Evolutionary conservation across 495 filamentous ascomycete species (phyloP).

Genomic region (Tricharina praecox): DNA sequence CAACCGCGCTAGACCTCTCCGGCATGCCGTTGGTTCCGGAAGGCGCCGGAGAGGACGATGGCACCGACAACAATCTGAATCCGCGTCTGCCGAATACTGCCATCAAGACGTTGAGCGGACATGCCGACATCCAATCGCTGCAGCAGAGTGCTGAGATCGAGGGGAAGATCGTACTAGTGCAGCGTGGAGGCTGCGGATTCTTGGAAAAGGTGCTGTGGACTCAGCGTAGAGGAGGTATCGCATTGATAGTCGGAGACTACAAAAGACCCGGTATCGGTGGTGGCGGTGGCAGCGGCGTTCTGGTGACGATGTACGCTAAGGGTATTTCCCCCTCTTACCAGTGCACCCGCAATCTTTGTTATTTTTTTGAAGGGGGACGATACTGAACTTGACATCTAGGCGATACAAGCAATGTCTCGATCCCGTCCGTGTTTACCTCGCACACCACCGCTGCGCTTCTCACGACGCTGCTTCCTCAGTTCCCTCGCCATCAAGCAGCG

Average conservation of each 20-base stretch:
- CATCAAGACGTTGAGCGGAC: slow-evolving; percentile 21
- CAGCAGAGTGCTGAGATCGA: slow-evolving; percentile 89
- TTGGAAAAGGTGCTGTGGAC: slow-evolving; percentile 95
- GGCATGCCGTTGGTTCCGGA: neutral
- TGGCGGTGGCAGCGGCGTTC: slow-evolving; percentile 26
- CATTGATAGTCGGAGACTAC: slow-evolving; percentile 88
- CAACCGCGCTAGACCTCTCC: slow-evolving; percentile 2
- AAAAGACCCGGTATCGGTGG: slow-evolving; percentile 51
- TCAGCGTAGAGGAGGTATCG: slow-evolving; percentile 72
- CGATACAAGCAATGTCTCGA: slow-evolving; percentile 85
- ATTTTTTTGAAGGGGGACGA: slow-evolving; percentile 8
- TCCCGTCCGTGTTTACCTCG: slow-evolving; percentile 87
- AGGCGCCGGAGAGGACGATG: slow-evolving; percentile 44
- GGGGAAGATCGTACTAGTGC: slow-evolving; percentile 79
- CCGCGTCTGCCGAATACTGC: neutral
- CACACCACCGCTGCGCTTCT: slow-evolving; percentile 86
- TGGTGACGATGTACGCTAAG: slow-evolving; percentile 89
- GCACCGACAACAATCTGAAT: slow-evolving; percentile 53
- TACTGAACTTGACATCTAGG: slow-evolving; percentile 31
- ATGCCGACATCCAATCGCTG: slow-evolving; percentile 87
- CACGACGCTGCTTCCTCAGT: slow-evolving; percentile 45
- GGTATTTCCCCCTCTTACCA: slow-evolving; percentile 16
- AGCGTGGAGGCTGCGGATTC: slow-evolving; percentile 88
- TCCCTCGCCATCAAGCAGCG: neutral
- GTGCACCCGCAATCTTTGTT: no score